phyloP scores from a whole-genome alignment of 257 asterid species.

The Nyctanthes arbortristis region DNA sequence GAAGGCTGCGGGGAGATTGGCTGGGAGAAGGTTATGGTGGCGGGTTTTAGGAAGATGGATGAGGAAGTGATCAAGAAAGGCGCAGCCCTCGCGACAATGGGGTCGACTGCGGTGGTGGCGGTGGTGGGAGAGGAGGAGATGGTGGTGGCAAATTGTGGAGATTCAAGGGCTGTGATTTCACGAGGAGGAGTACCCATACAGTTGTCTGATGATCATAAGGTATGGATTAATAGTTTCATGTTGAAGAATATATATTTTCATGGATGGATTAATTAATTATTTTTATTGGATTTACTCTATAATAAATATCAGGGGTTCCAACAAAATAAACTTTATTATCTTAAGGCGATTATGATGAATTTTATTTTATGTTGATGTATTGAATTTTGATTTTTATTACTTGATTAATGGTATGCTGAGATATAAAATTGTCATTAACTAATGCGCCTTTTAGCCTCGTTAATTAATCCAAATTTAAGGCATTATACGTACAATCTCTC shows the following conservation, averaged over 20 bases:
- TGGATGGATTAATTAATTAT: not conserved
- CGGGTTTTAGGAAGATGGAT: constrained; percentile 59
- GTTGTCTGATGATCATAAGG: constrained; percentile 76
- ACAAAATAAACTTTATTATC: no score
- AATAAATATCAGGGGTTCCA: no score
- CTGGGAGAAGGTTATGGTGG: constrained; percentile 61
- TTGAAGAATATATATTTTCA: not conserved
- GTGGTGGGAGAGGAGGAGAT: constrained; percentile 64
- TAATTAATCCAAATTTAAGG: no score
- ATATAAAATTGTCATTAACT: no score
- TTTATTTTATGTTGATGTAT: no score
- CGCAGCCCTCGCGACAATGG: constrained; percentile 48
- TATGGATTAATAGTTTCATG: not conserved
- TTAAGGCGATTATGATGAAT: no score
- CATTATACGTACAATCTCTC: no score
- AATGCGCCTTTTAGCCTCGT: no score
- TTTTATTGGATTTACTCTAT: not conserved
- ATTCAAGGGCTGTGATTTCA: constrained; percentile 72
- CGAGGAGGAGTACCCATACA: constrained; percentile 61
- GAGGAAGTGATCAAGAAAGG: constrained; percentile 51
- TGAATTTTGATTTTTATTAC: no score
- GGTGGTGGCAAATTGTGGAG: constrained; percentile 80
- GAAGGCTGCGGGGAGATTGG: constrained; percentile 20
- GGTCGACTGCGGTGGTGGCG: constrained; percentile 80
- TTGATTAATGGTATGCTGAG: no score